Evolutionary conservation across 2,329 filamentous ascomycete species (phyloP), one percentile per base, ranked within the genome.

Genomic region (Cyphellophora europaea): DNA sequence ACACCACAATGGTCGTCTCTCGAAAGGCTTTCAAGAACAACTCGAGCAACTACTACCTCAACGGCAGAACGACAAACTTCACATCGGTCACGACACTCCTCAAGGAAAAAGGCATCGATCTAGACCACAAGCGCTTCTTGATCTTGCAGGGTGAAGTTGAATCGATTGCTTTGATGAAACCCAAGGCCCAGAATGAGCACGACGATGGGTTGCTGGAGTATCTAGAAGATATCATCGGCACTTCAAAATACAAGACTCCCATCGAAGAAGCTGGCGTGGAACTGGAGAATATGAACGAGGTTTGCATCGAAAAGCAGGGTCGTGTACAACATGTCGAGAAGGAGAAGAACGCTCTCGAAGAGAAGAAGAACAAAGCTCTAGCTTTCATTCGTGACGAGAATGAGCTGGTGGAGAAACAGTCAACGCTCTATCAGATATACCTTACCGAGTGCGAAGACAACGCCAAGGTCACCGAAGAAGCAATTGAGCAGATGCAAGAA

Each of bases 131-230:
- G 63, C 84, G 91, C 41, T 98, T 98, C 63, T 65, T 98, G 35
- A 98, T 98, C 53, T 66, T 98, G 8, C 91, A 98, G 59, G 91
- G 91, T 53, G 91, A 98, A 57, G 91, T 98, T 40, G 91, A 98
- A 58, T 95, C 89, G 0, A 98, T 98, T 54, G 89, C 91, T 5
- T 91, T 96, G 61, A 98, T 98, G 91, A 98, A 98, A 61, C 72
- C 93, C 12, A 98, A 98, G 59, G 91, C 93, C 3, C 79, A 74
- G 27, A 89, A 85, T 49, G 91, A 98, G 57, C 89, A 96, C 53
- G 91, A 98, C 42, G 91, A 98, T 52, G 91, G 91, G 10, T 72
- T 98, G 3, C 70, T 98, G 12, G 91, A 98, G 58, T 98, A 98
- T 46, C 74, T 98, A 0, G 91, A 98, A 57, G 91, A 98, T 53